phyloP scores from a whole-genome alignment of 306 rosid species.

The Prunus mongolica region DNA sequence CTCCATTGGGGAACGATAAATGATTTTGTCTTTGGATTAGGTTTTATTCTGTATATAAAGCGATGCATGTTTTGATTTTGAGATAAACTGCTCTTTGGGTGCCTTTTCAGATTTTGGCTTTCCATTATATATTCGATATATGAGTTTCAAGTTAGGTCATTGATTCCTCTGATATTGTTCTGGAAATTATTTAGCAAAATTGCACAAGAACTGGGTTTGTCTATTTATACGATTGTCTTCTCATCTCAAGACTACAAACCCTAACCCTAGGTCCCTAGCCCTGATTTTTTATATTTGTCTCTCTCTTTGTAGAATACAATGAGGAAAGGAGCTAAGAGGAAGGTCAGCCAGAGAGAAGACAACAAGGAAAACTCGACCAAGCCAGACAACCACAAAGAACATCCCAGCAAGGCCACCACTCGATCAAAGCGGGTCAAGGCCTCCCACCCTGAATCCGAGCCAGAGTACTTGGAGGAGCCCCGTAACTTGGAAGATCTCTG shows the following conservation, averaged over 20 bases:
- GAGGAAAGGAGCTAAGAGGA: slow-evolving; percentile 60
- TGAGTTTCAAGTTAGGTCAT: background rate
- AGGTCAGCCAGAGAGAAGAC: slow-evolving; percentile 27
- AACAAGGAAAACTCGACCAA: slow-evolving; percentile 17
- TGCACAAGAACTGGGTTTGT: background rate
- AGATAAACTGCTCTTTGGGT: background rate
- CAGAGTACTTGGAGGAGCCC: slow-evolving; percentile 41
- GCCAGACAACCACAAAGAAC: slow-evolving; percentile 11
- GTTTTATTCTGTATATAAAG: too few relatives aligned
- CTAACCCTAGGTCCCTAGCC: slow-evolving; percentile 2
- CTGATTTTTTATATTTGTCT: background rate
- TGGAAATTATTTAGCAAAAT: background rate
- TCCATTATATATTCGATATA: background rate
- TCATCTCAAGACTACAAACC: background rate
- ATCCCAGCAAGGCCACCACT: slow-evolving; percentile 23
- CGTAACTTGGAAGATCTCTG: slow-evolving; percentile 47
- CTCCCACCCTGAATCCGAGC: slow-evolving; percentile 39
- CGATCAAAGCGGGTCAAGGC: slow-evolving; percentile 52
- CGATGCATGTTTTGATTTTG: background rate
- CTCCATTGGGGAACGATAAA: background rate
- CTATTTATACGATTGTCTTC: background rate
- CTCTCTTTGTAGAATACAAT: slow-evolving; percentile 11
- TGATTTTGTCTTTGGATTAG: background rate
- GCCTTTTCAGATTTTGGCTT: background rate
- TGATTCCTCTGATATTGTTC: background rate